phyloP scores from a whole-genome alignment of 176 grass and related monocot species.

The Phyllostachys edulis region DNA sequence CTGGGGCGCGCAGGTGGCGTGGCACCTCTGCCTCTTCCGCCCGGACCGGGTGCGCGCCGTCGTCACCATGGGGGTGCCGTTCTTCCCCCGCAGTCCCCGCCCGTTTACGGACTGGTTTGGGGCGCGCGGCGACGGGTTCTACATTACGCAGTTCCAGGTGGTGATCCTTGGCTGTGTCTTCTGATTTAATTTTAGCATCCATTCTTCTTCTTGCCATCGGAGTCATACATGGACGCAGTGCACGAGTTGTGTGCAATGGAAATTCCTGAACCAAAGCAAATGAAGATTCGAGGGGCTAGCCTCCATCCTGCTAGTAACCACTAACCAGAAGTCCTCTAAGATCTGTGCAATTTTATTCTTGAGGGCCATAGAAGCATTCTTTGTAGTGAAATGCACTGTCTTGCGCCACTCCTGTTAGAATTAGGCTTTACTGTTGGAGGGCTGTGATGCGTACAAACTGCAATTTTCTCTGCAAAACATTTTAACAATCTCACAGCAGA shows the following conservation, averaged over 20 bases:
- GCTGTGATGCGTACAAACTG: not conserved
- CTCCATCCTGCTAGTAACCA: too few species aligned
- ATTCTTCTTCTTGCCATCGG: not conserved
- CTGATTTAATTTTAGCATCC: not conserved
- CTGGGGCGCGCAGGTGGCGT: slow-evolving; percentile 50
- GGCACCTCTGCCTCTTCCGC: slow-evolving; percentile 63
- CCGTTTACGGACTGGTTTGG: slow-evolving; percentile 1
- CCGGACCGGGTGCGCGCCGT: slow-evolving; percentile 55
- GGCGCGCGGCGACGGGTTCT: slow-evolving; percentile 47
- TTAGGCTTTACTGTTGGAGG: not conserved
- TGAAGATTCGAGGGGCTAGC: not conserved
- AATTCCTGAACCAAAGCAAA: not conserved
- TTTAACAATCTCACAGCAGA: not conserved
- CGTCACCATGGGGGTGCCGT: slow-evolving; percentile 43
- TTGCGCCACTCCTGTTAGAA: not conserved
- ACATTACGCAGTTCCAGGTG: slow-evolving; percentile 64
- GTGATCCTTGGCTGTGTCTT: not conserved
- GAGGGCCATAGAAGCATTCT: not conserved
- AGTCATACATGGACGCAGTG: too few species aligned
- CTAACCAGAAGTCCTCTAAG: not conserved
- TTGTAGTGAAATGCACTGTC: not conserved
- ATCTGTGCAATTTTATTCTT: too few species aligned
- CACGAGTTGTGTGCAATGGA: too few species aligned
- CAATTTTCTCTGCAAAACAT: not conserved
- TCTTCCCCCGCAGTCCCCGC: slow-evolving; percentile 23